Percentiles rank a stretch among this genome's conserved stretches.
phyloP scores from a whole-genome alignment of 768 basidiomycete species.

The Pulveroboletus sp. region DNA sequence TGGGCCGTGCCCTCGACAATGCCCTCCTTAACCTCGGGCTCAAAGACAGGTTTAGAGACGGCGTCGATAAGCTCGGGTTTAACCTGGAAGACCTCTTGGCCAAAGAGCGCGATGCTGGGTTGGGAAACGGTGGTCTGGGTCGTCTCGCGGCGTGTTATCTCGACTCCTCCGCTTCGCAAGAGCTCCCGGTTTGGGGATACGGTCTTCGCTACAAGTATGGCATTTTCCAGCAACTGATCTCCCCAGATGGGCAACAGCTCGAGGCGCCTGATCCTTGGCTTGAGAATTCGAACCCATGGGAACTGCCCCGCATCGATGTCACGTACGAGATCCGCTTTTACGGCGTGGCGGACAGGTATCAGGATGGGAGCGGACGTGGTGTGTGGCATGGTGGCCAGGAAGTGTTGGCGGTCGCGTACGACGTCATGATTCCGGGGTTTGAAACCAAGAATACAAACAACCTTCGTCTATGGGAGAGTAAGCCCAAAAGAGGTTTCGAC shows the following conservation, averaged over 20 bases:
- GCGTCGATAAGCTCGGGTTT: constrained; percentile 81
- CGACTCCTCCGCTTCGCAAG: constrained; percentile 86
- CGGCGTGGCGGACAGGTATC: constrained; percentile 70
- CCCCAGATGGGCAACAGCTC: constrained; percentile 77
- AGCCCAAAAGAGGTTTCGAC: constrained; percentile 89
- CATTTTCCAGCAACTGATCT: constrained; percentile 93
- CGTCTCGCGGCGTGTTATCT: constrained; percentile 97
- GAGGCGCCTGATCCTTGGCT: constrained; percentile 95
- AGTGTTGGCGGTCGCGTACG: constrained; percentile 90
- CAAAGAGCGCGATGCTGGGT: constrained; percentile 88
- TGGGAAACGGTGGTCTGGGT: constrained; percentile 95
- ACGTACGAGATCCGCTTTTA: constrained; percentile 86
- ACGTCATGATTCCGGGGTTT: constrained; percentile 88
- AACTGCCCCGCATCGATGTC: constrained; percentile 83
- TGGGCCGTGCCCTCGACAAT: constrained; percentile 78
- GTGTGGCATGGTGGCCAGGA: constrained; percentile 90
- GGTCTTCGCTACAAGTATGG: constrained; percentile 92
- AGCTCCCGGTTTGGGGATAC: constrained; percentile 95
- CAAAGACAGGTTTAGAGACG: constrained; percentile 68
- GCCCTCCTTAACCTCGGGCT: constrained; percentile 87
- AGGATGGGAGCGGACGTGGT: constrained; percentile 58
- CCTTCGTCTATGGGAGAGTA: constrained; percentile 79
- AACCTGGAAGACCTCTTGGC: constrained; percentile 83
- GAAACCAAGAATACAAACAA: constrained; percentile 87
- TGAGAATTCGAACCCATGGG: constrained; percentile 85